A percentile compares a stretch with the other conserved stretches of the same genome.
phyloP scores from a whole-genome alignment of 2,329 filamentous ascomycete species.

The Pseudopyrenochaeta lycopersici region DNA sequence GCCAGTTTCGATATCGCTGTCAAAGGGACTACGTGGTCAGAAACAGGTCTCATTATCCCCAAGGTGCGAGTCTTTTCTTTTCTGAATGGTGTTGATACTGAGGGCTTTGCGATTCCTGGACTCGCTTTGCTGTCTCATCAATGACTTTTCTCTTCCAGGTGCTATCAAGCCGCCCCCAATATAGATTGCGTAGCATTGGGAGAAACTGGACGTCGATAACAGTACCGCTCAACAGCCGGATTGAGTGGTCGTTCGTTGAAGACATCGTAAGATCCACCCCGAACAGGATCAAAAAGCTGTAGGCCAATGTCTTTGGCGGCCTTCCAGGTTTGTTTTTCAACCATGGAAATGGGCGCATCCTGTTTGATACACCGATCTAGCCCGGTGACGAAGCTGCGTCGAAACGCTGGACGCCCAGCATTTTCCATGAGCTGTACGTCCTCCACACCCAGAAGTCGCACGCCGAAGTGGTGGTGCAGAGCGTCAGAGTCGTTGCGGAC shows the following conservation, averaged over 20 bases:
- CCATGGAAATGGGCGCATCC: neutral
- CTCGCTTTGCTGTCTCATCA: neutral
- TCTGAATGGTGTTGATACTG: neutral
- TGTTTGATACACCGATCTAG: neutral
- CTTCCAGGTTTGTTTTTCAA: neutral
- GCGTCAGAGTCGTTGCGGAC: slow-evolving; percentile 41
- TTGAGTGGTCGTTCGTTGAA: slow-evolving; percentile 33
- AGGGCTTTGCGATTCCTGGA: neutral
- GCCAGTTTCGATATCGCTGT: too few species aligned
- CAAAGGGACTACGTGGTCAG: too few species aligned
- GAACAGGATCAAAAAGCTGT: neutral
- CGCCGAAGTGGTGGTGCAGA: slow-evolving; percentile 24
- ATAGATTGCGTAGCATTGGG: slow-evolving; percentile 10
- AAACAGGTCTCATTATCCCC: neutral
- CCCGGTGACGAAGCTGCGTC: neutral
- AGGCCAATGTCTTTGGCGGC: neutral
- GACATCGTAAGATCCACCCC: slow-evolving; percentile 33
- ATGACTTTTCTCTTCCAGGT: neutral
- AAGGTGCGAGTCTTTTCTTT: neutral
- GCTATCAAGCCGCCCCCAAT: neutral
- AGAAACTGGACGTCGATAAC: slow-evolving; percentile 27
- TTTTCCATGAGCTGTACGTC: neutral
- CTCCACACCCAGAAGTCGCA: slow-evolving; percentile 7
- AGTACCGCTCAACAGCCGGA: slow-evolving; percentile 28
- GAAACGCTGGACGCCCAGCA: slow-evolving; percentile 19